phyloP scores from a whole-genome alignment of 208 protist species.

The Entamoeba nuttalli region DNA sequence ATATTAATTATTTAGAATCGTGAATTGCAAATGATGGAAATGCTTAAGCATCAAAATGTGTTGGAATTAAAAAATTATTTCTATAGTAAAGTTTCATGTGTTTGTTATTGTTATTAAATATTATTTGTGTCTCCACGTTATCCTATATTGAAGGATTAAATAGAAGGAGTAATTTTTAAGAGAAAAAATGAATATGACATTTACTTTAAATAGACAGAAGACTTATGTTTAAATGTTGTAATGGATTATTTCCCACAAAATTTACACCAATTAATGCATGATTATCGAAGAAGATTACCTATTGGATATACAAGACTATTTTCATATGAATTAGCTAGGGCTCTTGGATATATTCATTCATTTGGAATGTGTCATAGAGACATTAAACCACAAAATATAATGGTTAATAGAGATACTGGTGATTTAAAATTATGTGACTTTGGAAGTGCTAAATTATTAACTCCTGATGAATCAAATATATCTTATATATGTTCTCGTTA shows the following conservation, averaged over 20 bases:
- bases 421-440: constrained; percentile 84
- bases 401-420: constrained; percentile 69
- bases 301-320: background rate
- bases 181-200: too few relatives aligned
- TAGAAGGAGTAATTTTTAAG: too few relatives aligned
- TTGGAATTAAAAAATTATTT: background rate
- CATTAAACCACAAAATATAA: constrained; percentile 81
- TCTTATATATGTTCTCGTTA: constrained; percentile 25
- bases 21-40: background rate
- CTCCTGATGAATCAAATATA: background rate
- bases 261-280: background rate
- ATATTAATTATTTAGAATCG: background rate
- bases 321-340: constrained; percentile 46
- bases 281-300: background rate
- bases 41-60: background rate
- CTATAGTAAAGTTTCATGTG: background rate
- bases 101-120: too few relatives aligned
- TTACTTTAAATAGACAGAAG: background rate
- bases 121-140: too few relatives aligned
- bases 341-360: constrained; percentile 40
- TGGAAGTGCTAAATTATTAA: constrained; percentile 35
- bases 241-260: background rate
- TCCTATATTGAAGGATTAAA: too few relatives aligned
- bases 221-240: background rate
- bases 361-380: constrained; percentile 68